A percentile compares a stretch with the other conserved stretches of the same genome.
Conservation (phyloP, 2,329 filamentous ascomycete species). For the Volutella citrinella region DNA sequence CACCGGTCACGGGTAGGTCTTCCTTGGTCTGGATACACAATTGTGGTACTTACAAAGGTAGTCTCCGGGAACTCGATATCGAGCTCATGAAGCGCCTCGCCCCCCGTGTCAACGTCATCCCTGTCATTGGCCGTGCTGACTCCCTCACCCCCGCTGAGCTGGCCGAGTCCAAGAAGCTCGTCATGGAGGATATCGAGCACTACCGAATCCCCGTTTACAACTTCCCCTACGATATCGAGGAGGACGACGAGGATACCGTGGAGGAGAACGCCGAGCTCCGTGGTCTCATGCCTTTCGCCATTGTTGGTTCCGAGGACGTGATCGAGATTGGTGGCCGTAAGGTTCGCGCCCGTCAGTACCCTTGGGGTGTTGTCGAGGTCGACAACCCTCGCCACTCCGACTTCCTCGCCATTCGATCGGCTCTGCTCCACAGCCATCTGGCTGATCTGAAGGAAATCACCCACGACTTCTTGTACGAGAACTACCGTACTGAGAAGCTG, state of each 20-base stretch:
- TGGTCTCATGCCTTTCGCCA: constrained; percentile 97
- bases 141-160: constrained; percentile 94
- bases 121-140: constrained; percentile 97
- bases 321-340: constrained; percentile 91
- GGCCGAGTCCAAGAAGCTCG: constrained; percentile 98
- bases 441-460: constrained; percentile 99
- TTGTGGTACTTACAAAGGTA: constrained; percentile 31
- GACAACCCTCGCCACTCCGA: constrained; percentile 99
- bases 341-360: constrained; percentile 94
- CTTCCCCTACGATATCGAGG: constrained; percentile 99
- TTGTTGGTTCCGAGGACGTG: constrained; percentile 94
- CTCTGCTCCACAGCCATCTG: constrained; percentile 94
- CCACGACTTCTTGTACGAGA: constrained; percentile 99
- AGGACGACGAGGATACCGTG: constrained; percentile 98
- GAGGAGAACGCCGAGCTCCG: constrained; percentile 98
- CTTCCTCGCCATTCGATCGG: constrained; percentile 95
- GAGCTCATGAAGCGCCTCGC: constrained; percentile 99
- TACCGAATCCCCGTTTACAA: constrained; percentile 99
- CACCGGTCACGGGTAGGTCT: constrained; percentile 81
- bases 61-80: constrained; percentile 97
- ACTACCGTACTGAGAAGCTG: constrained; percentile 99
- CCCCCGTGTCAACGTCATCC: constrained; percentile 97
- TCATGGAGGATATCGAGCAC: constrained; percentile 99
- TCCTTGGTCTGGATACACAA: background rate
- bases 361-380: constrained; percentile 98